A percentile compares a stretch with the other conserved stretches of the same genome.
phyloP scores from a whole-genome alignment of 306 rosid species.

The Sicyos baderoa region DNA sequence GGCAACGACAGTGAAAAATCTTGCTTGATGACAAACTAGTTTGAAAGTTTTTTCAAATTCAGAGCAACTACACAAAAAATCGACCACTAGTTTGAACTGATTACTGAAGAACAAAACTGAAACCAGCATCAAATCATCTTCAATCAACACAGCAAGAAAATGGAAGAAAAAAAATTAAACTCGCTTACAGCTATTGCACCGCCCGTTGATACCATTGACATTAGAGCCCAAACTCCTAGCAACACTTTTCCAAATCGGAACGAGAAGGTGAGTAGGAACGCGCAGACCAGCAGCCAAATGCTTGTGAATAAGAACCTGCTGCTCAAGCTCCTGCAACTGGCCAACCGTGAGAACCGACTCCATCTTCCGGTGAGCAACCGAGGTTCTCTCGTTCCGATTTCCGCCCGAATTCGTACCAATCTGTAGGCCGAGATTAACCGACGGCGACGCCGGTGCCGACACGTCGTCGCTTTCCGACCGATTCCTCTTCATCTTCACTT shows the following conservation, averaged over 20 bases:
- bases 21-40: no score
- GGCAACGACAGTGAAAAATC: no score
- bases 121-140: no score
- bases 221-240: conserved; percentile 22
- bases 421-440: conserved; percentile 32
- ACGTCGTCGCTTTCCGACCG: conserved; percentile 25
- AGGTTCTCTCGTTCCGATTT: conserved; percentile 21
- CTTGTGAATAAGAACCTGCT: conserved; percentile 50
- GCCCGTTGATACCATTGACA: conserved; percentile 21
- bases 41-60: no score
- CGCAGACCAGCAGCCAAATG: conserved; percentile 38
- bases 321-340: conserved; percentile 56
- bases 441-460: conserved; percentile 20
- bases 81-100: no score
- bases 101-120: no score
- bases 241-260: conserved; percentile 34
- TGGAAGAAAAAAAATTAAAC: background rate
- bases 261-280: conserved; percentile 45
- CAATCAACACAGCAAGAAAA: background rate
- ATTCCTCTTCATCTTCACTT: conserved; percentile 20
- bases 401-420: conserved; percentile 25
- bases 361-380: conserved; percentile 2
- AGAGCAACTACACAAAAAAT: no score
- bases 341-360: conserved; percentile 33
- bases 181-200: conserved; percentile 39